Evolutionary conservation across 768 basidiomycete genomes (phyloP).

Genomic region (Kwoniella sp.): DNA sequence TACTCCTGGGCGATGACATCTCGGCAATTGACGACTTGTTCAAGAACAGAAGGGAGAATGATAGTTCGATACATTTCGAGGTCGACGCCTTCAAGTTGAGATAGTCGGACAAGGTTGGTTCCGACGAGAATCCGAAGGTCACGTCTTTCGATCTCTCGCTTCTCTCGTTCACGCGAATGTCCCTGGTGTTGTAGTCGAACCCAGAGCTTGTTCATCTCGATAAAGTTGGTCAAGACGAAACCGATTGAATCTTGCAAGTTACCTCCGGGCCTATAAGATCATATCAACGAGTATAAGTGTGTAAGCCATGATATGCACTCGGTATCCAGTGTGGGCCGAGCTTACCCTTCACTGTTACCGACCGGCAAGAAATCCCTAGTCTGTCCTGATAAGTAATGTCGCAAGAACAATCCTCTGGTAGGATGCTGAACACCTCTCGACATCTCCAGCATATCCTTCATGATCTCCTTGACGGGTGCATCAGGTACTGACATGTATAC

Average conservation of each 20-base stretch:
- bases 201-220: constrained; percentile 99
- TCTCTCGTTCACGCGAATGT: constrained; percentile 94
- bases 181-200: constrained; percentile 97
- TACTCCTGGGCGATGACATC: constrained; percentile 99
- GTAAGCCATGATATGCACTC: no score
- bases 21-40: constrained; percentile 97
- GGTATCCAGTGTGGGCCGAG: no score
- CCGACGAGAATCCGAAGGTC: constrained; percentile 95
- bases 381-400: constrained; percentile 96
- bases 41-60: constrained; percentile 89
- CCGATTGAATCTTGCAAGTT: constrained; percentile 92
- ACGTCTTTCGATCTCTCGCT: constrained; percentile 91
- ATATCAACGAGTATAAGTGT: no score
- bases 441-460: constrained; percentile 99
- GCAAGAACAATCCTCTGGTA: constrained; percentile 90
- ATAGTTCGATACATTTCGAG: constrained; percentile 80
- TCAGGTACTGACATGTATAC: constrained; percentile 99
- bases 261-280: constrained; percentile 68
- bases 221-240: constrained; percentile 96
- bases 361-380: constrained; percentile 93
- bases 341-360: constrained; percentile 78
- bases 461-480: constrained; percentile 96
- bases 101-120: constrained; percentile 92
- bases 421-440: constrained; percentile 94
- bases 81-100: constrained; percentile 94